A percentile compares a stretch with the other conserved stretches of the same genome.
Evolutionary conservation across 2,329 filamentous ascomycete genomes (phyloP).

Genomic region (Penicillium thymicola): DNA sequence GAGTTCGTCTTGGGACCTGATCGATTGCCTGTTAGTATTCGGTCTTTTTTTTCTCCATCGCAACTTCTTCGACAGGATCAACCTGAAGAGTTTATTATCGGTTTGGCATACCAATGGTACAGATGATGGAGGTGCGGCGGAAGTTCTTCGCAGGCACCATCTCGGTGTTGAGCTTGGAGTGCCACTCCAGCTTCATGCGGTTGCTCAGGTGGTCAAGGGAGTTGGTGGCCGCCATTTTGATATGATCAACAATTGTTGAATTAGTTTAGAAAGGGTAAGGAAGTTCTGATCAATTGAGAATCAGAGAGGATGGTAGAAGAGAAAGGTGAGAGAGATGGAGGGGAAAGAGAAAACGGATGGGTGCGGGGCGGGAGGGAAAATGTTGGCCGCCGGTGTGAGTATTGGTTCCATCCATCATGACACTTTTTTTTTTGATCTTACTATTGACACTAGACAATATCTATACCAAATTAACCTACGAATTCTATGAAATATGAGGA

Average conservation of each 20-base stretch:
- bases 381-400: conserved; percentile 33
- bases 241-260: conserved; percentile 15
- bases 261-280: conserved; percentile 6
- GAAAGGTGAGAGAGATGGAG: conserved; percentile 12
- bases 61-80: not conserved
- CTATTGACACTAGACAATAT: not conserved
- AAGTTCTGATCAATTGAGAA: conserved; percentile 12
- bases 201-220: conserved; percentile 83
- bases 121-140: conserved; percentile 96
- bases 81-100: not conserved
- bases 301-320: conserved; percentile 13
- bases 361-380: conserved; percentile 35
- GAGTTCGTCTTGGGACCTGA: conserved; percentile 95
- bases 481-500: not conserved
- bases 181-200: conserved; percentile 69
- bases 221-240: conserved; percentile 66
- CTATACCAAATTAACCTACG: conserved; percentile 4
- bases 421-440: conserved; percentile 16
- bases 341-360: conserved; percentile 23
- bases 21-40: conserved; percentile 23
- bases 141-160: conserved; percentile 84
- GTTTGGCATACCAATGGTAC: conserved; percentile 76
- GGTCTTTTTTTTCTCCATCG: not conserved
- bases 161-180: conserved; percentile 80
- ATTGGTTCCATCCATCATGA: conserved; percentile 13